Evolutionary conservation across 1,284 basidiomycete species (phyloP).

Genomic region (Cutaneotrichosporon mucoides): DNA sequence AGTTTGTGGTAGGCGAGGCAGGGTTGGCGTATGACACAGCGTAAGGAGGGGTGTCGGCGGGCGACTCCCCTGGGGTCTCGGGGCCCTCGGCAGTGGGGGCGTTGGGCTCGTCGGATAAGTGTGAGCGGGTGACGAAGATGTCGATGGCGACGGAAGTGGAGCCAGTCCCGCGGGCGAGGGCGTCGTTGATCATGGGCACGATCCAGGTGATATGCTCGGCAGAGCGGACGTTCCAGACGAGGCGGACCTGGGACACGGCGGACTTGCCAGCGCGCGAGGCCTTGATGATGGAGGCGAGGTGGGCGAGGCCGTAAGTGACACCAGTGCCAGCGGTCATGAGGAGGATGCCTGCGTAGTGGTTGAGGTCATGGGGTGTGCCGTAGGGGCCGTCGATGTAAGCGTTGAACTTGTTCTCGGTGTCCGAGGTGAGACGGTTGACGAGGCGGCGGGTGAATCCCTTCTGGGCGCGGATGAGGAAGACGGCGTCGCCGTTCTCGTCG

Average conservation of each 20-base stretch:
- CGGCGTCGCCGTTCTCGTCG: slow-evolving; percentile 4
- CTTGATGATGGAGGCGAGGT: slow-evolving; percentile 29
- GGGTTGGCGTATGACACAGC: too few relatives aligned
- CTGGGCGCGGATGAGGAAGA: slow-evolving; percentile 17
- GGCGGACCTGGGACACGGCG: slow-evolving; percentile 24
- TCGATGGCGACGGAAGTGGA: slow-evolving; percentile 12
- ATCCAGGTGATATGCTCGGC: slow-evolving; percentile 7
- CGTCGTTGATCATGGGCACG: slow-evolving; percentile 15
- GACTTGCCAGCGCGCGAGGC: slow-evolving; percentile 25
- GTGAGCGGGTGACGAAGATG: slow-evolving; percentile 21
- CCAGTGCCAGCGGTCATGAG: slow-evolving; percentile 44
- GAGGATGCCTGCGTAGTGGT: slow-evolving; percentile 30
- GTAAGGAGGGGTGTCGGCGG: slow-evolving; percentile 1
- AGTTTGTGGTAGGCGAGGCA: too few relatives aligned
- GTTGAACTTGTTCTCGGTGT: slow-evolving; percentile 17
- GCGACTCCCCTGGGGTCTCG: not conserved
- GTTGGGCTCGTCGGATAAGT: slow-evolving; percentile 4
- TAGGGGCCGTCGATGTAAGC: slow-evolving; percentile 44
- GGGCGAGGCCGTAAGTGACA: slow-evolving; percentile 34
- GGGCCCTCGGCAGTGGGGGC: not conserved
- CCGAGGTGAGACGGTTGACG: slow-evolving; percentile 17
- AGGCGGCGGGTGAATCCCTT: slow-evolving; percentile 37
- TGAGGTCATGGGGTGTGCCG: slow-evolving; percentile 24
- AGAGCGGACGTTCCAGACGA: slow-evolving; percentile 35
- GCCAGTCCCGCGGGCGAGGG: slow-evolving; percentile 3